Evolutionary conservation across 2,329 filamentous ascomycete genomes (phyloP), one percentile per base, ranked within the genome.

Genomic region (Eutypa lata): DNA sequence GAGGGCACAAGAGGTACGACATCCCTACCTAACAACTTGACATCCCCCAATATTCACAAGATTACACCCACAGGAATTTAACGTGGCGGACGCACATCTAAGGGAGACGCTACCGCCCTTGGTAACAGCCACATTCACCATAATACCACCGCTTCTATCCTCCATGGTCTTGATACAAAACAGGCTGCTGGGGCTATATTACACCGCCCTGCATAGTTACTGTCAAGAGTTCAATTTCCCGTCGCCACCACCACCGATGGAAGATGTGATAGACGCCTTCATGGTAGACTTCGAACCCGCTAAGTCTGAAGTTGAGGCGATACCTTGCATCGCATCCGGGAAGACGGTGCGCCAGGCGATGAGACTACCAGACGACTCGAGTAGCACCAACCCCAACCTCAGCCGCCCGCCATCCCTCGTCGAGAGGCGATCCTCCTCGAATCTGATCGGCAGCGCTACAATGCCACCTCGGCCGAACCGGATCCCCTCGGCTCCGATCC

Each of bases 91-190:
- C 66, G 82, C 88, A 28, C 86, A 89, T 68, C 76, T 96, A 33
- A 84, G 84, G 63, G 76, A 83, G 57, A 84, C 81, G 16, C 80
- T 95, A 2, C 91, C 91, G 8, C 84, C 82, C 1, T 74, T 96
- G 8, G 83, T 92, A 49, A 73, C 80, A 3, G 85, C 88, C 10
- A 80, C 86, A 3, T 90, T 91, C 65, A 87, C 80, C 22, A 75
- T 95, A n/a, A 78, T 93, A 13, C 88, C 89, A 26, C 83, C 84
- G 49, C 75, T 95, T 19, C 77, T 92, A 11, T 79, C 80, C 40
- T 79, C 81, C 35, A 87, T 92, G 63, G 83, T 93, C 44, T 78
- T 88, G 65, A 84, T 91, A 26, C 90, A 93, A 68, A 91, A 91
- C 66, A 82, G 84, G 46, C 76, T 94, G 49, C 81, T 94, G 5